phyloP scores from a whole-genome alignment of 2,329 filamentous ascomycete genomes.

The Clonostachys rhizophaga region DNA sequence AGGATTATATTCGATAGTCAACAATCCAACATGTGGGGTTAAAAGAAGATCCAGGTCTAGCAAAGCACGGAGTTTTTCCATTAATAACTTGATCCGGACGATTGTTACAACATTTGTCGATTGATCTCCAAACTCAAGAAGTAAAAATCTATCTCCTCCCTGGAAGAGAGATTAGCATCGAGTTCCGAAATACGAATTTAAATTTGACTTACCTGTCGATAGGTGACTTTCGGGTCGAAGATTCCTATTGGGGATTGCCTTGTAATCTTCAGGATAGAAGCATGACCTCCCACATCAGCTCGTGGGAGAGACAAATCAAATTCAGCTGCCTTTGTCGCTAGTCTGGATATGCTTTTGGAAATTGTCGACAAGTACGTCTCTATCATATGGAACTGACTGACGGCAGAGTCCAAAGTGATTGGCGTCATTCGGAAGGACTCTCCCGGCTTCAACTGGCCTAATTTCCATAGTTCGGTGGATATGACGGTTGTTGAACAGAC shows the following conservation, averaged over 20 bases:
- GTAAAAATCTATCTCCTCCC: conserved; percentile 43
- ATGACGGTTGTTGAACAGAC: conserved; percentile 50
- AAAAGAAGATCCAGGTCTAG: not conserved
- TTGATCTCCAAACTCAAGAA: conserved; percentile 54
- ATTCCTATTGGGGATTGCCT: not conserved
- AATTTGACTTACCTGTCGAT: not conserved
- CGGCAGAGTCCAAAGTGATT: not conserved
- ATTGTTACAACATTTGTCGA: conserved; percentile 49
- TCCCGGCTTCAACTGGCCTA: conserved; percentile 57
- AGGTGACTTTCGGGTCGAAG: not conserved
- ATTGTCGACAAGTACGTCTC: no score
- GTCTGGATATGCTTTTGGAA: no score
- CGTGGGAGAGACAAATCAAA: no score
- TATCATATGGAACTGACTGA: not conserved
- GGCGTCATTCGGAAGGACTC: conserved; percentile 22
- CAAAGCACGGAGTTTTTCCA: conserved; percentile 4
- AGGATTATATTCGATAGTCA: conserved; percentile 10
- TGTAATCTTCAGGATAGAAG: not conserved
- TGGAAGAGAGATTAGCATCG: conserved; percentile 6
- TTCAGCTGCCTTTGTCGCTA: no score
- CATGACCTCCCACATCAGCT: not conserved
- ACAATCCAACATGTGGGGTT: conserved; percentile 6
- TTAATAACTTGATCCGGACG: conserved; percentile 11
- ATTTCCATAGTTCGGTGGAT: conserved; percentile 54
- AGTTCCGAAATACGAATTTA: no score